These are phyloP conservation scores for Rhynchospora tenuis DNA, from an alignment of 176 grass and related monocot species.

Conservation along the genomic window DNA sequence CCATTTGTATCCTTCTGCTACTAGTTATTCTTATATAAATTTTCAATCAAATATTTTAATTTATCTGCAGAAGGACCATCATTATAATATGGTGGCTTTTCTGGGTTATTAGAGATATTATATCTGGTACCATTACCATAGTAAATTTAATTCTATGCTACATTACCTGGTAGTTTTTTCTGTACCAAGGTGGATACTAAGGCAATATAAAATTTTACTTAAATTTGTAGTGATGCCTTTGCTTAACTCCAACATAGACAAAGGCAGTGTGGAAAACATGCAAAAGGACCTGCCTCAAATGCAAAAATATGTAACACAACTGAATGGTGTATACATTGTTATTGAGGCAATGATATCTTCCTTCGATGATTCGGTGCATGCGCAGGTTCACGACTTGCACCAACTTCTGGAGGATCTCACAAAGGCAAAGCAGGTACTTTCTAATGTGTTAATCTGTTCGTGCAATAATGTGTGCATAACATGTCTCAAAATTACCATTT, in stretches of 20 bases:
- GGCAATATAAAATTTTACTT: neutral
- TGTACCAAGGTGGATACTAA: neutral
- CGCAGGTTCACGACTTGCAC: conserved; percentile 80
- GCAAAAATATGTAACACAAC: conserved; percentile 64
- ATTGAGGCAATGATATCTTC: conserved; percentile 78
- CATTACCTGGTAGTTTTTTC: neutral
- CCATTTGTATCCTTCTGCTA: conserved; percentile 69
- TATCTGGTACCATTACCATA: neutral
- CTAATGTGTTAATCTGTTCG: neutral
- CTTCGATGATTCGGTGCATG: conserved; percentile 57
- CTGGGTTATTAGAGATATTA: neutral
- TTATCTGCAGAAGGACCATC: neutral
- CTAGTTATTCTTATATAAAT: conserved; percentile 16
- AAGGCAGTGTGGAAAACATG: conserved; percentile 38
- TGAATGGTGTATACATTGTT: conserved; percentile 73
- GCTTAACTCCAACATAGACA: conserved; percentile 47
- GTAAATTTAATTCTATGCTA: neutral
- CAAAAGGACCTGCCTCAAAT: conserved; percentile 44
- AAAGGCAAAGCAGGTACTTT: conserved; percentile 86
- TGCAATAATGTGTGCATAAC: neutral
- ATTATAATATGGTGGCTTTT: neutral
- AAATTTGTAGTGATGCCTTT: neutral
- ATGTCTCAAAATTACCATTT: neutral
- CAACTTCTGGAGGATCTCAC: conserved; percentile 61
- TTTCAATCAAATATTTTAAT: neutral